Evolutionary conservation across 345 rosid species (phyloP).

Genomic region (Ricinus communis): DNA sequence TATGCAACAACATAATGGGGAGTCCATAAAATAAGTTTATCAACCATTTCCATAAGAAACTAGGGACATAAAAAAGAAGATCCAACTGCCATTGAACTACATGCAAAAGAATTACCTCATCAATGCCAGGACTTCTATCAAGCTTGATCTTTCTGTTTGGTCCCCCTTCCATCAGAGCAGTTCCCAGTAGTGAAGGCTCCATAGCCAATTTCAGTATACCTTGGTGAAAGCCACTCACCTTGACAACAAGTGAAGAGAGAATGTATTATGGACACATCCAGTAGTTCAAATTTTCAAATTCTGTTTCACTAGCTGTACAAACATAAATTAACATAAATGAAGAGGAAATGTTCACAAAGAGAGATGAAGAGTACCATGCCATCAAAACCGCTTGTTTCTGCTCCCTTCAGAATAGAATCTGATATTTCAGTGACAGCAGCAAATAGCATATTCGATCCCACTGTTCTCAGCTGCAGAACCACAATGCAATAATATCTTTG

Average conservation of each 20-base stretch:
- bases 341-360: neutral
- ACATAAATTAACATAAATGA: neutral
- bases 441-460: constrained; percentile 82
- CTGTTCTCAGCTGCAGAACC: constrained; percentile 70
- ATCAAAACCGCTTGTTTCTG: constrained; percentile 90
- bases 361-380: constrained; percentile 63
- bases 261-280: constrained; percentile 4
- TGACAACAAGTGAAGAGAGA: constrained; percentile 20
- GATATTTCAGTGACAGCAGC: constrained; percentile 89
- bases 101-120: constrained; percentile 59
- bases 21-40: neutral
- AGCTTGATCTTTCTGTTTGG: constrained; percentile 88
- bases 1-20: neutral
- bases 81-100: neutral
- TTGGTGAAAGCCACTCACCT: constrained; percentile 86
- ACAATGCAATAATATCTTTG: constrained; percentile 22
- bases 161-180: constrained; percentile 87
- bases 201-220: constrained; percentile 89
- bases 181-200: constrained; percentile 88
- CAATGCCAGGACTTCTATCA: constrained; percentile 79
- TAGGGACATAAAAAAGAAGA: neutral
- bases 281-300: neutral
- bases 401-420: constrained; percentile 82
- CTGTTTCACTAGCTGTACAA: neutral
- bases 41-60: neutral